These are phyloP conservation scores for Cucurbitaria berberidis DNA, from an alignment of 2,329 filamentous ascomycete genomes.

Conservation along the genomic window DNA sequence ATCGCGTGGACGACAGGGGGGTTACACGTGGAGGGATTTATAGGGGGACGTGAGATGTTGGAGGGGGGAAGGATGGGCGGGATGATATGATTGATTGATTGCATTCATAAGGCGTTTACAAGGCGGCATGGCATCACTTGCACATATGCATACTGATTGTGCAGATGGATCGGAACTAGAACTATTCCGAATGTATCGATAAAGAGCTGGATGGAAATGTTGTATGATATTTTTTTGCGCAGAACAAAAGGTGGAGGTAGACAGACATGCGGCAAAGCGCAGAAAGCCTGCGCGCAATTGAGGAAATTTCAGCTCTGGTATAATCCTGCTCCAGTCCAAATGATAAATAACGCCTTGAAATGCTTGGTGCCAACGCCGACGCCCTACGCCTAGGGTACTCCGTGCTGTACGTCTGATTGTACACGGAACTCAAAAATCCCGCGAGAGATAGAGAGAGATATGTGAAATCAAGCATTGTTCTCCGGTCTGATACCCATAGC, in stretches of 20 bases:
- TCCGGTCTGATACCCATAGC: constrained; percentile 38
- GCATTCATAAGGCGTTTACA: constrained; percentile 21
- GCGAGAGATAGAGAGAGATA: background rate
- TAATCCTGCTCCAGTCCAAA: constrained; percentile 11
- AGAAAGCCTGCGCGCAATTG: background rate
- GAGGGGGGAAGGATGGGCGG: background rate
- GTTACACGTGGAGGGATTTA: constrained; percentile 26
- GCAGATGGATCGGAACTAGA: background rate
- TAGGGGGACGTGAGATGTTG: constrained; percentile 10
- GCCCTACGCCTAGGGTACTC: background rate
- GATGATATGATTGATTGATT: background rate
- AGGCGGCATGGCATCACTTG: background rate
- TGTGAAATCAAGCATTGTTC: background rate
- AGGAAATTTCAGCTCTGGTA: constrained; percentile 34
- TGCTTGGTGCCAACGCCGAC: constrained; percentile 9
- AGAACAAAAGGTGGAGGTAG: too few species aligned
- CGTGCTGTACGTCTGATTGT: background rate
- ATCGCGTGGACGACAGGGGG: constrained; percentile 24
- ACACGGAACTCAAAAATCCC: background rate
- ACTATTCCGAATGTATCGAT: background rate
- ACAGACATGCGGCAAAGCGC: too few species aligned
- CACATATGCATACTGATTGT: too few species aligned
- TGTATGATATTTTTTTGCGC: constrained; percentile 26
- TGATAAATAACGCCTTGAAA: constrained; percentile 23
- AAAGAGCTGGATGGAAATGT: background rate